Percentiles rank a stretch among this genome's conserved stretches.
Evolutionary conservation across 202 grass and related monocot genomes (phyloP).

Genomic region (Zizania palustris): DNA sequence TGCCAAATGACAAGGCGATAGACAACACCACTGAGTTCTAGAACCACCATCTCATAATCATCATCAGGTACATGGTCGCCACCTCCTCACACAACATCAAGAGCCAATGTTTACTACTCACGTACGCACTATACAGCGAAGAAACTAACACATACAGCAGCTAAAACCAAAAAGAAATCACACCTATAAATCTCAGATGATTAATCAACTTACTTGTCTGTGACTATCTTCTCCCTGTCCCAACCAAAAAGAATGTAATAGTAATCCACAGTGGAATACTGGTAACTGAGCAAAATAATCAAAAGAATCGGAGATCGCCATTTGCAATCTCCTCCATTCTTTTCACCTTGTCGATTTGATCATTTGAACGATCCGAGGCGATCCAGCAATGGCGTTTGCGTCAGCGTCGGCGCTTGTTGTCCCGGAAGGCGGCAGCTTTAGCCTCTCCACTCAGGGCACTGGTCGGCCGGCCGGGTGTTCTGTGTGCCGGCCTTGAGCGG

Average conservation of each 20-base stretch:
- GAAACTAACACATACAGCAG: constrained; percentile 34
- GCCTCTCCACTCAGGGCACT: constrained; percentile 84
- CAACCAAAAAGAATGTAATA: constrained; percentile 46
- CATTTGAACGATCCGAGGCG: constrained; percentile 39
- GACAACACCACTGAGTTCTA: too few relatives aligned
- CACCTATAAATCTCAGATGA: constrained; percentile 52
- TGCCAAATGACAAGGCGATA: constrained; percentile 33
- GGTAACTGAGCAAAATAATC: constrained; percentile 76
- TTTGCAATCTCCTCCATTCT: constrained; percentile 41
- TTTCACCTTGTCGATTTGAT: not conserved
- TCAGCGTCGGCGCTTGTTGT: not conserved
- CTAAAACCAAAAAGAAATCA: constrained; percentile 43
- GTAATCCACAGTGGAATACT: constrained; percentile 38
- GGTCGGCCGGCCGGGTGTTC: constrained; percentile 81
- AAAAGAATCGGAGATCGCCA: constrained; percentile 72
- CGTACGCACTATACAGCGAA: constrained; percentile 51
- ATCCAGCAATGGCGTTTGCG: constrained; percentile 31
- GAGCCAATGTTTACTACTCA: constrained; percentile 38
- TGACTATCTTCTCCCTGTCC: constrained; percentile 42
- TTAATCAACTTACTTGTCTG: constrained; percentile 40
- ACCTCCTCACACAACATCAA: constrained; percentile 34
- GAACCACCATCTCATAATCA: not conserved
- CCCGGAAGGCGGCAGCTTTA: constrained; percentile 25
- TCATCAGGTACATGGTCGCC: constrained; percentile 15
- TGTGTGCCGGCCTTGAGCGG: constrained; percentile 79